Conservation (phyloP, 495 filamentous ascomycete genomes). For the Neurospora sp. region DNA sequence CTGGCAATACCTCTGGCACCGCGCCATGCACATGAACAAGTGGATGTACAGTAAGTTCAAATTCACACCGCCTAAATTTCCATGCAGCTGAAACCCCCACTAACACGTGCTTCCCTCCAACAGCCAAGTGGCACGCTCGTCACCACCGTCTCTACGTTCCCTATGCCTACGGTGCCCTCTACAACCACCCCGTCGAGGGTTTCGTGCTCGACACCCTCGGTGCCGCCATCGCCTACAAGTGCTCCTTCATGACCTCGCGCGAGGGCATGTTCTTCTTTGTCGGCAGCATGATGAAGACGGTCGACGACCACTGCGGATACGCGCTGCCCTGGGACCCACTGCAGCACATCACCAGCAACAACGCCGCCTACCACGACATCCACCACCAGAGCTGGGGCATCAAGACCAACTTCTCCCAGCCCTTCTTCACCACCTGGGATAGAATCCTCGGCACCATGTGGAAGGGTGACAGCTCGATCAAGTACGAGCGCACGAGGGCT, state of each 20-base stretch:
- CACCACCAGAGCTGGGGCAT: conserved; percentile 99
- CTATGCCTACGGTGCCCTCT: conserved; percentile 93
- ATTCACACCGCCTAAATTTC: not conserved
- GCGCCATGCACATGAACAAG: conserved; percentile 87
- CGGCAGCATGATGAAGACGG: conserved; percentile 80
- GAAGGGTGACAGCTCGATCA: conserved; percentile 45
- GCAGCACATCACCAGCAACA: conserved; percentile 84
- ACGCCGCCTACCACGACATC: conserved; percentile 91
- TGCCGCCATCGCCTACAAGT: conserved; percentile 68
- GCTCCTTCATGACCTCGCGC: conserved; percentile 64
- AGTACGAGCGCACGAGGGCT: conserved; percentile 32
- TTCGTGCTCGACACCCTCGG: conserved; percentile 89
- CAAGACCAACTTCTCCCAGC: conserved; percentile 70
- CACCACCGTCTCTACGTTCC: conserved; percentile 96
- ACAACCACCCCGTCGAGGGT: conserved; percentile 90
- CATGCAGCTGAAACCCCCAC: not conserved
- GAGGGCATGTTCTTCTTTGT: conserved; percentile 82
- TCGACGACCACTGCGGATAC: conserved; percentile 96
- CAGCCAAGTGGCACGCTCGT: conserved; percentile 75
- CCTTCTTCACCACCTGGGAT: conserved; percentile 86
- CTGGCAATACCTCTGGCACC: conserved; percentile 95
- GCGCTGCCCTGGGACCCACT: conserved; percentile 90
- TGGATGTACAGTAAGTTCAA: conserved; percentile 85
- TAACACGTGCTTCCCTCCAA: not conserved
- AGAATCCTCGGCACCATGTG: conserved; percentile 60